phyloP scores from a whole-genome alignment of 805 yeast genomes.

The Yarrowia hollandica region DNA sequence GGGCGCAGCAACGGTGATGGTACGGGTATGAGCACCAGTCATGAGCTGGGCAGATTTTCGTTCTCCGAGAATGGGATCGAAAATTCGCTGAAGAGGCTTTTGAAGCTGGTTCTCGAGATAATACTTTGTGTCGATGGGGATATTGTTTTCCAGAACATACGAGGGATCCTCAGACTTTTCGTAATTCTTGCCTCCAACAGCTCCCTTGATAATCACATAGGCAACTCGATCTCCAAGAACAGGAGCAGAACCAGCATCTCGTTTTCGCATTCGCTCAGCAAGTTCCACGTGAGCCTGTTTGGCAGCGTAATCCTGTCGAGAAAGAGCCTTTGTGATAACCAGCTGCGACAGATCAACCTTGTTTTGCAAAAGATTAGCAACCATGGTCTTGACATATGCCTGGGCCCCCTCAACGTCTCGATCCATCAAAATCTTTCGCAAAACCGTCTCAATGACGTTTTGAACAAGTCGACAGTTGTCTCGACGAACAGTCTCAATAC shows the following conservation, averaged over 20 bases:
- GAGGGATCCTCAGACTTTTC: slow-evolving; percentile 97
- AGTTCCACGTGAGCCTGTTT: slow-evolving; percentile 97
- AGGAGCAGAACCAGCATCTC: slow-evolving; percentile 98
- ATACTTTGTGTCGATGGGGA: slow-evolving; percentile 92
- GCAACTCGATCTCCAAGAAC: slow-evolving; percentile 97
- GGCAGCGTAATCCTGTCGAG: slow-evolving; percentile 87
- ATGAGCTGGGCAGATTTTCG: slow-evolving; percentile 73
- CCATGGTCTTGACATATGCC: slow-evolving; percentile 77
- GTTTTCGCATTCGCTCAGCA: slow-evolving; percentile 91
- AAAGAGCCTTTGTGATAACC: slow-evolving; percentile 89
- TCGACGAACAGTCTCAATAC: slow-evolving; percentile 97
- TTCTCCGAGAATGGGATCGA: slow-evolving; percentile 93
- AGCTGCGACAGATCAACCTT: slow-evolving; percentile 88
- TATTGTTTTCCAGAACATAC: slow-evolving; percentile 84
- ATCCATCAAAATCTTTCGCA: slow-evolving; percentile 80
- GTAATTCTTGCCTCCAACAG: slow-evolving; percentile 79
- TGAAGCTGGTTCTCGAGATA: slow-evolving; percentile 90
- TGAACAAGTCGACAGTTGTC: slow-evolving; percentile 95
- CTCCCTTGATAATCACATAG: slow-evolving; percentile 82
- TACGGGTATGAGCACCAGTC: slow-evolving; percentile 80
- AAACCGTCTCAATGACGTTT: slow-evolving; percentile 87
- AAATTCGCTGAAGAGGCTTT: slow-evolving; percentile 89
- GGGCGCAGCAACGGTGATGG: slow-evolving; percentile 66
- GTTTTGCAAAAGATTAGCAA: slow-evolving; percentile 87
- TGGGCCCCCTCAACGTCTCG: slow-evolving; percentile 85